Base-by-base conservation (phyloP, 257 asterid species). In the Solanum tarijense region DNA sequence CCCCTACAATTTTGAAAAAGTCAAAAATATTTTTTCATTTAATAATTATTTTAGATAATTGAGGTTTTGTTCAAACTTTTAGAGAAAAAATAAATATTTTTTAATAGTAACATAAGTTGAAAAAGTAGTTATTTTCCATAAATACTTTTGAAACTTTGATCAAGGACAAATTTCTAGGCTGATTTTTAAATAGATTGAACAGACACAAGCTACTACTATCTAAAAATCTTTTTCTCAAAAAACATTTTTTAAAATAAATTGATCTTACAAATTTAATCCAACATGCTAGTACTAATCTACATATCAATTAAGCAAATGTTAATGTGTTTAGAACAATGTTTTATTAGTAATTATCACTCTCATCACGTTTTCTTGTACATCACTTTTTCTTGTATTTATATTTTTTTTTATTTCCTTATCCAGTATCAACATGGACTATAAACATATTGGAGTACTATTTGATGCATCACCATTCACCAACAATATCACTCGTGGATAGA, bases 401-500 rank as follows among this genome's bases (percentile, higher is more conserved):
- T 23, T 23, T 23, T 76, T 21, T 21, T 38, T 5, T n/a, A 1
- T 23, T 38, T 38, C 7, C 21, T 76, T 38, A 36, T 76, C 23
- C 12, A 76, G 13, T 10, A 7, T 39, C 23, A n/a, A 38, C 6
- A n/a, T n/a, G 83, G 46, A 31, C 12, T 3, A 16, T 39, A 7
- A 3, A 23, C 46, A 20, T 23, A 12, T 23, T 5, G 4, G 32
- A n/a, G 34, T 76, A 0, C 4, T 38, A 39, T 76, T 76, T 76
- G 58, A 12, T 6, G 58, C 21, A 75, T 36, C 55, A 23, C 11
- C 83, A 75, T 5, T 41, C 27, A 32, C 13, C 25, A 18, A 5
- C 6, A 8, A 27, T 68, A 68, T 16, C 3, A 3, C 8, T 6
- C 0, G 5, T 4, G 1, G 1, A 12, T 2, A 0, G 1, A 10